Base-by-base conservation (phyloP, 108 stramenopile species). In the Chaetoceros tenuissimus region DNA sequence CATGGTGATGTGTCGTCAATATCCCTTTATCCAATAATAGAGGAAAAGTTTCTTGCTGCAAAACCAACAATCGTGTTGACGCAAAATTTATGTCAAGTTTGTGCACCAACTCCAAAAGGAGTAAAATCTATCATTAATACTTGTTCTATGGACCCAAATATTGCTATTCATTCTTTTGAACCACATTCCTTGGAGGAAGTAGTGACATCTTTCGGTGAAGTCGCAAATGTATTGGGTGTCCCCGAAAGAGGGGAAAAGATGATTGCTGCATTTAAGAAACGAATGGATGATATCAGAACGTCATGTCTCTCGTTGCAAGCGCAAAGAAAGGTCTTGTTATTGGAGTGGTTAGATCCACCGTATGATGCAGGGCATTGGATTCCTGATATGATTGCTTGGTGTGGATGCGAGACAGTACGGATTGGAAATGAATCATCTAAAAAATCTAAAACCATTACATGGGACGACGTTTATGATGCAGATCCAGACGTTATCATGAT, bases 351-450 rank as follows among this genome's bases (percentile, higher is more conserved):
- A 26, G 85, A 87, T 59, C 95, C 95, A 28, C 80, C 87, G 20
- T 94, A 89, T 69, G 85, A 86, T 62, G 87, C 76, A 0, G 95
- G 95, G 1, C 95, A 96, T 59, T 96, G 95, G 95, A 83, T 89
- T 0, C 86, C 78, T 18, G 83, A 94, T 48, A 87, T 94, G 80
- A 68, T 96, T 55, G 77, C 74, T 13, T 73, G 57, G 51, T 91
- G 87, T 19, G 86, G 95, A 17, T 80, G 72, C 1, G 46, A 69
- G 18, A 56, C 51, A 5, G 76, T 77, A 20, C 34, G 13, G 13
- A 29, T 66, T 10, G 25, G 31, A 29, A 63, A 62, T 20, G 51
- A 43, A 57, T 48, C 56, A 48, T 50, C 30, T 10, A 19, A 24
- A 24, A 83, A 88, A 61, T 87, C 88, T 21, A 46, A 60, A 3